Evolutionary conservation across 805 yeast species (phyloP).

Genomic region (Candida rishiriensis): DNA sequence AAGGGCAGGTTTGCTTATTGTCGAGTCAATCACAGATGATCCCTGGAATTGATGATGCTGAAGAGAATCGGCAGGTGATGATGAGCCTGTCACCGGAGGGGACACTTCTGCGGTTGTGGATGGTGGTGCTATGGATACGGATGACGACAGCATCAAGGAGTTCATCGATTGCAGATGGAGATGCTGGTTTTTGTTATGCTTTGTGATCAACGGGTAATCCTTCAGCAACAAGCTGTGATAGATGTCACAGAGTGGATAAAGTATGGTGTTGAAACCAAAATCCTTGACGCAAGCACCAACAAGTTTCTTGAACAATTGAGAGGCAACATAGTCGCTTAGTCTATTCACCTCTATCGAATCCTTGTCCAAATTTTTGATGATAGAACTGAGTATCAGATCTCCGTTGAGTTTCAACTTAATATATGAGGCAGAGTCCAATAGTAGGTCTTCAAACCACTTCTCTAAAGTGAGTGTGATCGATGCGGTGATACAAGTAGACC

Average conservation of each 20-base stretch:
- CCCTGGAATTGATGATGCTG: not conserved
- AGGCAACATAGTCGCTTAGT: constrained; percentile 47
- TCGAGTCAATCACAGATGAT: constrained; percentile 14
- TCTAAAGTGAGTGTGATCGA: constrained; percentile 61
- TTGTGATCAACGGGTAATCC: constrained; percentile 64
- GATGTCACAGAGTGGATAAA: constrained; percentile 63
- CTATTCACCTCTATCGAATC: constrained; percentile 30
- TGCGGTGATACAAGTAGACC: constrained; percentile 50
- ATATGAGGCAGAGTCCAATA: constrained; percentile 52
- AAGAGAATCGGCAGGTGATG: not conserved
- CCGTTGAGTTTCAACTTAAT: constrained; percentile 34
- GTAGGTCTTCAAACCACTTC: constrained; percentile 51
- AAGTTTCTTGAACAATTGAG: constrained; percentile 50
- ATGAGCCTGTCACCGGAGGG: not conserved
- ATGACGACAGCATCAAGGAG: constrained; percentile 2
- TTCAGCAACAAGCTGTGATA: constrained; percentile 54
- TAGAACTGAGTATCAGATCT: constrained; percentile 36
- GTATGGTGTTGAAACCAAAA: constrained; percentile 71
- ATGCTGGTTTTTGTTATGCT: constrained; percentile 7
- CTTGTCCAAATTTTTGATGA: constrained; percentile 43
- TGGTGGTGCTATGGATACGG: not conserved
- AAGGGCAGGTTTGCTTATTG: constrained; percentile 12
- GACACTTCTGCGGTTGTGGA: not conserved
- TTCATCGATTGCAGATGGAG: constrained; percentile 2
- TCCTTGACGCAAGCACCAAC: constrained; percentile 72